Evolutionary conservation across 192 early-diverging fungal genomes (phyloP), one percentile per base, ranked within the genome.

Genomic region (Coemansia aciculifera): DNA sequence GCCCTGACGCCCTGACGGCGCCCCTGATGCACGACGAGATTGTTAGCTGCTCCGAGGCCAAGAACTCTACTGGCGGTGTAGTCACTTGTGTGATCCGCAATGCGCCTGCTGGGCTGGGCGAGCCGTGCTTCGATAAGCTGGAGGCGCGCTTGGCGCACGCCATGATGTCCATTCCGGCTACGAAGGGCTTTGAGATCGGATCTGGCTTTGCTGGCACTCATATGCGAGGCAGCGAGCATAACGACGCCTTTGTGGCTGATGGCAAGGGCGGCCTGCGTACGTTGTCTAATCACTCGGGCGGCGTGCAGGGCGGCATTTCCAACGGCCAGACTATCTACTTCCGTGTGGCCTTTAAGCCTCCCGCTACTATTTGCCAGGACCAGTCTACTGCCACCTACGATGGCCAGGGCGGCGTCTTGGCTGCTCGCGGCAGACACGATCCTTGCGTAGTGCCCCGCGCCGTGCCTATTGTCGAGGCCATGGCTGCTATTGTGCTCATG

Each of bases 81-180:
- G 91, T 99, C 24, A 93, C 94, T 17, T 99, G 97, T 74, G 95
- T 99, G 38, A 95, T 99, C 77, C 88, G 97, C 54, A 94, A 95
- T 62, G 86, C 89, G 27, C 97, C 97, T 5, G 75, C 84, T 19
- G 97, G 97, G 3, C 85, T 99, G 39, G 97, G 97, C 59, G 97
- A 99, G 79, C 97, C 97, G 15, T 94, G 93, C 79, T 99, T 99
- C 71, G 97, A 99, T 77, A 99, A 99, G 76, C 84, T 98, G 32
- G 96, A 99, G 82, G 96, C 97, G 13, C 79, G 89, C 66, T 81
- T 99, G 59, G 97, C 97, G 7, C 96, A 99, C 71, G 97, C 96
- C 8, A 99, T 99, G 97, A 79, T 99, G 64, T 97, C 95, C 23
- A 96, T 99, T 64, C 97, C 97, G 7, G 96, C 97, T 4, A 99